Evolutionary conservation across 441 rosid species (phyloP).

Genomic region (Erodium trifolium): DNA sequence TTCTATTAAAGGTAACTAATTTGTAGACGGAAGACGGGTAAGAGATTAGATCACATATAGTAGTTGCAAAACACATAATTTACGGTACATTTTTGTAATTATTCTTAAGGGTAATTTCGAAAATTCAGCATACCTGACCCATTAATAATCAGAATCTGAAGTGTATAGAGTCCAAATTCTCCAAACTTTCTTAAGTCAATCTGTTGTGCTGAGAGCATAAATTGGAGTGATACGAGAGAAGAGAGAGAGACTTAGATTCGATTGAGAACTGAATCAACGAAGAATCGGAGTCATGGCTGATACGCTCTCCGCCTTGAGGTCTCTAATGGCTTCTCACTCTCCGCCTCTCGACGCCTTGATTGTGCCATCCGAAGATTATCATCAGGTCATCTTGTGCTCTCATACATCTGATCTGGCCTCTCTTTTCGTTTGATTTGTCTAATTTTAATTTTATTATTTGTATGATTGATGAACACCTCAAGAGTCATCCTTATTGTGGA

Average conservation of each 20-base stretch:
- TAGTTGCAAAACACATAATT: no score
- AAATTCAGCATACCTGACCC: background rate
- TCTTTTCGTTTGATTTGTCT: constrained; percentile 6
- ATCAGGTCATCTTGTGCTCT: constrained; percentile 44
- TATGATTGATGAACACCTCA: no score
- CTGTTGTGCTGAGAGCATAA: background rate
- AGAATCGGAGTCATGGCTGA: constrained; percentile 45
- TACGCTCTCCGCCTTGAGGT: constrained; percentile 55
- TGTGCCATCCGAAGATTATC: constrained; percentile 87
- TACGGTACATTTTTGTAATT: no score
- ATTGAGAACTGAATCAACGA: background rate
- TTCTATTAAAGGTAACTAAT: no score
- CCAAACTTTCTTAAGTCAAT: background rate
- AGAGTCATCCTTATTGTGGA: no score
- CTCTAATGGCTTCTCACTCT: constrained; percentile 81
- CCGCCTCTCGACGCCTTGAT: constrained; percentile 83
- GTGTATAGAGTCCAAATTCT: background rate
- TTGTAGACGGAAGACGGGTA: no score
- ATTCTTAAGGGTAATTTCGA: background rate
- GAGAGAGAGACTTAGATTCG: background rate
- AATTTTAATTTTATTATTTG: no score
- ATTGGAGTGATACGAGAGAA: background rate
- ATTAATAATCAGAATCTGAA: background rate
- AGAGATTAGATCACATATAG: no score
- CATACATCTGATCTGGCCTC: background rate